These are phyloP conservation scores for Scenedesmus sp. DNA, from an alignment of 163 green algal species.

Conservation along the genomic window DNA sequence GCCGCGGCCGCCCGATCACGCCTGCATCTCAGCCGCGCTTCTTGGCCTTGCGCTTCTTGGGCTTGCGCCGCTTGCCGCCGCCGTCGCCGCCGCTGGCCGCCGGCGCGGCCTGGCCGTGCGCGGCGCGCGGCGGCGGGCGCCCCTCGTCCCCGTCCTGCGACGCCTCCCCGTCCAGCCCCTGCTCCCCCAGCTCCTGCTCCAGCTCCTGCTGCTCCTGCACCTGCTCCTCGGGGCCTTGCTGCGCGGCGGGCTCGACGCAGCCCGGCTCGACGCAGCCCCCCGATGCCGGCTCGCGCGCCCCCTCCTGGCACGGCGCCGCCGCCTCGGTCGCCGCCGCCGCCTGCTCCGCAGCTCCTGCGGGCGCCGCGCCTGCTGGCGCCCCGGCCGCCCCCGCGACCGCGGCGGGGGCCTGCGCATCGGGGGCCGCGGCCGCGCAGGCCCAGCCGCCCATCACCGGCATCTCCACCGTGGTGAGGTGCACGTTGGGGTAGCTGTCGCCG, in stretches of 20 bases:
- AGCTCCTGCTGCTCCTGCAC: background rate
- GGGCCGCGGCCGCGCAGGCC: too few species aligned
- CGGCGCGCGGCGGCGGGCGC: background rate
- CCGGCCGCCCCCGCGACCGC: background rate
- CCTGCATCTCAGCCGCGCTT: too few species aligned
- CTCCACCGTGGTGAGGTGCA: constrained; percentile 30
- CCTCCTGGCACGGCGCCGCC: background rate
- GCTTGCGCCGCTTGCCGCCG: background rate
- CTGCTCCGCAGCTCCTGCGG: background rate
- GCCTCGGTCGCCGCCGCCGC: background rate
- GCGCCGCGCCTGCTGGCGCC: background rate
- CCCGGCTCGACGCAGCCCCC: too few species aligned
- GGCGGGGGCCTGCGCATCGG: too few species aligned
- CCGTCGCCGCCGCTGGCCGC: background rate
- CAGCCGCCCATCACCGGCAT: too few species aligned
- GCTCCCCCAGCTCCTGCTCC: background rate
- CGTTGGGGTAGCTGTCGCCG: constrained; percentile 25
- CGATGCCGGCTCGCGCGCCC: background rate
- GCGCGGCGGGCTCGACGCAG: too few species aligned
- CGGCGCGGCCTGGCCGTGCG: too few species aligned
- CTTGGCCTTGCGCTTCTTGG: constrained; percentile 29
- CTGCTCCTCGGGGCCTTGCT: too few species aligned
- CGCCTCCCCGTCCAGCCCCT: too few species aligned
- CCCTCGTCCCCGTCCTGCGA: background rate
- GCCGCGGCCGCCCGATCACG: too few species aligned